A percentile compares a stretch with the other conserved stretches of the same genome.
Conservation (phyloP, 2,329 filamentous ascomycete species). For the Plectosphaerella sp. region DNA sequence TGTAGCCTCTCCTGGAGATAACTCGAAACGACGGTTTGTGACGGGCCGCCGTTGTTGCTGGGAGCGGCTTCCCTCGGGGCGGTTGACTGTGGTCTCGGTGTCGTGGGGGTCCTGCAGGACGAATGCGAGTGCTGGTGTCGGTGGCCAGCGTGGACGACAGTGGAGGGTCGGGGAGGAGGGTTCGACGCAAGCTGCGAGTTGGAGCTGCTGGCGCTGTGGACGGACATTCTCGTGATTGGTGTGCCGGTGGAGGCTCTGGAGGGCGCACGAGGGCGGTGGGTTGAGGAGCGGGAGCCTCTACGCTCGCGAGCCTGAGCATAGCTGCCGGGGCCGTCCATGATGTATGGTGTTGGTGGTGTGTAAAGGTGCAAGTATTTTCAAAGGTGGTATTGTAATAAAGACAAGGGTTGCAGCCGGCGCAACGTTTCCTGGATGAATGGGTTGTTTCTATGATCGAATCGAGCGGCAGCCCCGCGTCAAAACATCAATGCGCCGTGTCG, state of each 20-base stretch:
- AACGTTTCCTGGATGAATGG: not conserved
- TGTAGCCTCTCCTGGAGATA: constrained; percentile 52
- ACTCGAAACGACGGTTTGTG: constrained; percentile 38
- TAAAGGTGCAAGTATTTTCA: not conserved
- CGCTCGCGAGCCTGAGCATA: constrained; percentile 5
- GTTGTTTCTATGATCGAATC: not conserved
- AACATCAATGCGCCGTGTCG: not conserved
- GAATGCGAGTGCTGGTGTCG: constrained; percentile 35
- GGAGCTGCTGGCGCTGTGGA: constrained; percentile 37
- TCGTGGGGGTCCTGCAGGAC: constrained; percentile 25
- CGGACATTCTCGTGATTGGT: constrained; percentile 18
- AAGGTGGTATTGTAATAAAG: not conserved
- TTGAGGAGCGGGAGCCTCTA: constrained; percentile 7
- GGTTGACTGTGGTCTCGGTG: constrained; percentile 33
- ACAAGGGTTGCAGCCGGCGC: not conserved
- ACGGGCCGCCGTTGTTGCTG: constrained; percentile 20
- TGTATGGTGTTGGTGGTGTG: not conserved
- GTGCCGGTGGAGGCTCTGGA: constrained; percentile 38
- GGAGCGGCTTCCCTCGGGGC: constrained; percentile 32
- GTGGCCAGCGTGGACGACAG: constrained; percentile 29
- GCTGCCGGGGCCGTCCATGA: constrained; percentile 6
- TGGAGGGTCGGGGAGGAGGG: constrained; percentile 28
- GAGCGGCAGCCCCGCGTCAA: not conserved
- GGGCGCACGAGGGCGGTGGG: constrained; percentile 31
- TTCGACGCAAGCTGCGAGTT: constrained; percentile 32